Conservation (phyloP, 2,329 filamentous ascomycete species). For the Talaromyces sp. region DNA sequence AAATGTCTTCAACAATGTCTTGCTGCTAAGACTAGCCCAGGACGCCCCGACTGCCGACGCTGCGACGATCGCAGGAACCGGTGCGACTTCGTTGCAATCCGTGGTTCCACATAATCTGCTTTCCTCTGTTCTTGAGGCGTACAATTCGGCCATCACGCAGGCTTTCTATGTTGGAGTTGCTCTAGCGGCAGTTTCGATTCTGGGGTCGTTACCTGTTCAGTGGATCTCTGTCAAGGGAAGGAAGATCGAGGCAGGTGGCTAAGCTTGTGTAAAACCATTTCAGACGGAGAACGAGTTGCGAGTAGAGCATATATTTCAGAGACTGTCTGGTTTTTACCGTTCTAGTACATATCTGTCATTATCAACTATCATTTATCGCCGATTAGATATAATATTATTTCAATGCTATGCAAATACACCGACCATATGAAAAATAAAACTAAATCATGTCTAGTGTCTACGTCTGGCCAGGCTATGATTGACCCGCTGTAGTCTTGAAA, state of each 20-base stretch:
- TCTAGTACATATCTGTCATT: too few relatives aligned
- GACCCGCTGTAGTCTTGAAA: too few relatives aligned
- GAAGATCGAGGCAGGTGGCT: constrained; percentile 19
- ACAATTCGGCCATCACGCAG: constrained; percentile 14
- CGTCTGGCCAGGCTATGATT: too few relatives aligned
- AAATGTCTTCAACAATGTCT: constrained; percentile 37
- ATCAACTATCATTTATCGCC: too few relatives aligned
- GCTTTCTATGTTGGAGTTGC: constrained; percentile 5
- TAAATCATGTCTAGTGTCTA: too few relatives aligned
- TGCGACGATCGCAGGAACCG: constrained; percentile 29
- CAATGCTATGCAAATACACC: too few relatives aligned
- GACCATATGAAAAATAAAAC: too few relatives aligned
- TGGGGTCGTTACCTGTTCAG: constrained; percentile 6
- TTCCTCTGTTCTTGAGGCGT: background rate
- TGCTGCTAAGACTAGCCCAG: constrained; percentile 26
- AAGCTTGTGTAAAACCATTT: too few relatives aligned
- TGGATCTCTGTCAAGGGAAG: constrained; percentile 10
- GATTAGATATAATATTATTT: too few relatives aligned
- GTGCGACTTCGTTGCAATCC: constrained; percentile 30
- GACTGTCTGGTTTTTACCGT: too few relatives aligned
- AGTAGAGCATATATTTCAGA: too few relatives aligned
- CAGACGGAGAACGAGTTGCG: too few relatives aligned
- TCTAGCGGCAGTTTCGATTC: constrained; percentile 1
- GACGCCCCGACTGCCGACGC: constrained; percentile 23
- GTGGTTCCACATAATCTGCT: background rate